These are phyloP conservation scores for Moesziomyces antarcticus DNA, from an alignment of 1,284 basidiomycete genomes.

Conservation along the genomic window DNA sequence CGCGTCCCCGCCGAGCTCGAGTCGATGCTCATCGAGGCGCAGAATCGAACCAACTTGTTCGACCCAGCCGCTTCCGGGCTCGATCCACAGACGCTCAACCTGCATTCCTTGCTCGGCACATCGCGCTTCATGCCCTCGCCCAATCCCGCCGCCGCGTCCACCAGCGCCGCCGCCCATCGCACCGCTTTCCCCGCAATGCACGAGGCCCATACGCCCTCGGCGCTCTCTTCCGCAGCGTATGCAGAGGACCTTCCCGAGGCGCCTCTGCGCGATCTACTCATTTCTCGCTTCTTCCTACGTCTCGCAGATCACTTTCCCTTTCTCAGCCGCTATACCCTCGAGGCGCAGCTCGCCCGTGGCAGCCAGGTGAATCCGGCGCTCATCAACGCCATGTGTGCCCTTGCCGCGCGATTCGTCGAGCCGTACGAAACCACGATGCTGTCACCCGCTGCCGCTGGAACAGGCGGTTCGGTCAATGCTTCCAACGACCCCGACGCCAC, in stretches of 20 bases:
- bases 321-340: not conserved
- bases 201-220: not conserved
- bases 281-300: conserved; percentile 1
- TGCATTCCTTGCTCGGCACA: conserved; percentile 10
- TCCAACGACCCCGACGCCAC: not conserved
- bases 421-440: conserved; percentile 4
- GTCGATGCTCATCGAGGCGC: conserved; percentile 14
- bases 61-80: conserved; percentile 2
- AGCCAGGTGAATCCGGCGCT: conserved; percentile 6
- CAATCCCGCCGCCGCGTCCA: not conserved
- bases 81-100: conserved; percentile 10
- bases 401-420: conserved; percentile 9
- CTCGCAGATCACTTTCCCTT: conserved; percentile 11
- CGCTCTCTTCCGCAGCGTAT: not conserved
- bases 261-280: conserved; percentile 2
- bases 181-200: not conserved
- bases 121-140: not conserved
- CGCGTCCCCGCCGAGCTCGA: conserved; percentile 11
- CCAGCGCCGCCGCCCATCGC: not conserved
- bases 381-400: conserved; percentile 11
- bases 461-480: not conserved
- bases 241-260: conserved; percentile 1
- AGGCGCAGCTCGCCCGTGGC: not conserved
- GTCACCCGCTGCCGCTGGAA: not conserved
- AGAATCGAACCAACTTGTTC: conserved; percentile 7